A percentile compares a stretch with the other conserved stretches of the same genome.
These are phyloP conservation scores for Chrysanthemum makinoi DNA, from an alignment of 129 eudicot genomes.

Conservation along the genomic window DNA sequence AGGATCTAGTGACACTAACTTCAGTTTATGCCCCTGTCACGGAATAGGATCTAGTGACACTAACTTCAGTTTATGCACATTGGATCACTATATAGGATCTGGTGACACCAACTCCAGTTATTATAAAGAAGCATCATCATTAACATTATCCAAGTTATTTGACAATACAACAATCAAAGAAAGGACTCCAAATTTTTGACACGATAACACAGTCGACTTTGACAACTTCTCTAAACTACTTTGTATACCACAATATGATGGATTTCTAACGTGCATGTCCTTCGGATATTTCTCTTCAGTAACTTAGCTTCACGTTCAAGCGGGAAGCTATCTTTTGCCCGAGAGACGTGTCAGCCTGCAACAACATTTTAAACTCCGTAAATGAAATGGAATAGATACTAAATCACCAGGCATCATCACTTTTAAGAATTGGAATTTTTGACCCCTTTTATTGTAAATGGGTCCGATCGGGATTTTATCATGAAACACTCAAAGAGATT, in stretches of 20 bases:
- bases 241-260: slow-evolving; percentile 33
- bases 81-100: neutral
- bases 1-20: no score
- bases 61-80: no score
- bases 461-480: neutral
- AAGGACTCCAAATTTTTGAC: slow-evolving; percentile 22
- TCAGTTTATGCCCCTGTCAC: no score
- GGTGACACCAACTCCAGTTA: slow-evolving; percentile 9
- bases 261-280: slow-evolving; percentile 7
- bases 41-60: neutral
- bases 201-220: slow-evolving; percentile 28
- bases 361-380: neutral
- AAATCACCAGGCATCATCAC: neutral
- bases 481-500: no score
- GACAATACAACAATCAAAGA: neutral
- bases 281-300: slow-evolving; percentile 36
- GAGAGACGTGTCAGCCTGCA: slow-evolving; percentile 83
- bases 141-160: no score
- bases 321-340: slow-evolving; percentile 94
- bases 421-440: neutral
- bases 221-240: slow-evolving; percentile 29
- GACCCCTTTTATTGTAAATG: neutral
- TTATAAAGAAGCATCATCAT: no score
- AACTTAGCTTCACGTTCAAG: slow-evolving; percentile 71
- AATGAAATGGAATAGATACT: neutral